These are phyloP conservation scores for Aspergillus ochraceoroseus DNA, from an alignment of 2,329 filamentous ascomycete genomes.

Conservation along the genomic window DNA sequence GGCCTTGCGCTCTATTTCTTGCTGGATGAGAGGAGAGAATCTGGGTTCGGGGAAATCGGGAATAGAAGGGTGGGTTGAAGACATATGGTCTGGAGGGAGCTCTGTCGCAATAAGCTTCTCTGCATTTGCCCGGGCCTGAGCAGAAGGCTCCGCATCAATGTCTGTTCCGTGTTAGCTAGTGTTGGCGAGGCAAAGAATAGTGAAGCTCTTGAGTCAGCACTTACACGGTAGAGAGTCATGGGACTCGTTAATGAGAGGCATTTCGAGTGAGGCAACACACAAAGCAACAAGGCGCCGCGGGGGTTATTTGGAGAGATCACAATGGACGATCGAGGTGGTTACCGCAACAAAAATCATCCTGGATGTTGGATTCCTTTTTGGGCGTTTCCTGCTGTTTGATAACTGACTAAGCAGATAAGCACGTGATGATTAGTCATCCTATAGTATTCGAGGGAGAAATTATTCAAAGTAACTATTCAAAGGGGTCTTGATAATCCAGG, in stretches of 20 bases:
- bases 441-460: no score
- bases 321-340: no score
- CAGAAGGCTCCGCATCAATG: constrained; percentile 69
- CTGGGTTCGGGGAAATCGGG: constrained; percentile 49
- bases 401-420: no score
- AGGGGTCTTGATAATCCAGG: no score
- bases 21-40: constrained; percentile 62
- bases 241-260: constrained; percentile 64
- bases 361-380: no score
- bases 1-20: constrained; percentile 65
- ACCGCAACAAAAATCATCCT: no score
- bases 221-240: constrained; percentile 79
- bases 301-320: no score
- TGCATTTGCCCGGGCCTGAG: constrained; percentile 58
- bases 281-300: no score
- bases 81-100: constrained; percentile 48
- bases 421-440: no score
- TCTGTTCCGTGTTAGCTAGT: constrained; percentile 51
- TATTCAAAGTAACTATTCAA: no score
- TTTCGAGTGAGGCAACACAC: constrained; percentile 36
- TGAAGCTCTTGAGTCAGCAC: constrained; percentile 23
- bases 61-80: constrained; percentile 55
- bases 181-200: constrained; percentile 7
- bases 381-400: no score
- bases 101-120: constrained; percentile 66